Evolutionary conservation across 2,329 filamentous ascomycete species (phyloP), one percentile per base, ranked within the genome.

Genomic region (Iodosphaeria phyllophila): DNA sequence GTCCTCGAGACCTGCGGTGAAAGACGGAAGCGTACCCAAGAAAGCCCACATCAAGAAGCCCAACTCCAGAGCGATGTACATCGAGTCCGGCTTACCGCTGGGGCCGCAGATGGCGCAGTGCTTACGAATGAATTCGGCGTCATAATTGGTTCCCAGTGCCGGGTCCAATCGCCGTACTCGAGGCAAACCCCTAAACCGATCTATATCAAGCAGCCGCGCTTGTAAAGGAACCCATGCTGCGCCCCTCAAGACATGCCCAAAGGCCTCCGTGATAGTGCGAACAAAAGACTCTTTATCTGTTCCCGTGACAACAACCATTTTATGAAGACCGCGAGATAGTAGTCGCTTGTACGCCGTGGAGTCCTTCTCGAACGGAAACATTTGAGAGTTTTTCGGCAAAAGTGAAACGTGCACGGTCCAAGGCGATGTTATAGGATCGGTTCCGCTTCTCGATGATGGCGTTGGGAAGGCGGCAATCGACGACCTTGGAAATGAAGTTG

Each of bases 371-470:
- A 70, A 71, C 0, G 65, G 65, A 33, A 69, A 67, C 4, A 63
- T 58, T 28, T 62, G 56, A 17, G 53, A 53, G 8, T 50, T 51
- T 23, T 55, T 58, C 4, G 65, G 65, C 18, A 71, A 50, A 8
- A 71, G 52, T 3, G 65, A 70, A 18, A 71, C 51, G 35, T 70
- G 64, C 15, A 70, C 60, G 2, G 64, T 69, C 65, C 65, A 71
- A 5, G 37, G 36, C 7, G 30, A 36, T 13, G 25, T 30, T 12
- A 26, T 20, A 17, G 4, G 13, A 8, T 13, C 13, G 18, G n/a
- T n/a, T n/a, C n/a, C n/a, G n/a, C n/a, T n/a, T n/a, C n/a, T n/a
- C n/a, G n/a, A n/a, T n/a, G n/a, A n/a, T n/a, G n/a, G n/a, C n/a
- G n/a, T n/a, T n/a, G n/a, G n/a, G n/a, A n/a, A 25, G 18, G 16